Evolutionary conservation across 2,329 filamentous ascomycete species (phyloP), one percentile per base, ranked within the genome.

Genomic region (Achaetomium macrosporum): DNA sequence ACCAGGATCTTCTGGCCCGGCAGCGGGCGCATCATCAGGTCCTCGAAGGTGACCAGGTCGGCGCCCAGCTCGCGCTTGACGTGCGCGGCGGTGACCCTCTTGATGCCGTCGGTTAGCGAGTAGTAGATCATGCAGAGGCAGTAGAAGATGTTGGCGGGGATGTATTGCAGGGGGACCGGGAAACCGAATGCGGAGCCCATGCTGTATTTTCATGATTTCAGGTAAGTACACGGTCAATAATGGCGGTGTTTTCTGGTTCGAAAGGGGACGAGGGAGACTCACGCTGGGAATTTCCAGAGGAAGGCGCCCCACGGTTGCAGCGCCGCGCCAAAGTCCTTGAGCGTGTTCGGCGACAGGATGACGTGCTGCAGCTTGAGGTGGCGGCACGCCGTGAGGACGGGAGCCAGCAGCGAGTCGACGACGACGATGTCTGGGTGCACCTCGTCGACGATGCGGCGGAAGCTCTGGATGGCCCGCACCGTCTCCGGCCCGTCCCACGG

Each of bases 161-260:
- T 65, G 1, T 70, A 59, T 42, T 66, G 64, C 66, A 64, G 72
- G 1, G 76, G 75, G 0, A 79, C 64, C 3, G 76, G 76, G 50
- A 71, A 78, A 0, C 68, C 59, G 30, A 71, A 73, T 5, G 68
- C 73, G 0, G 76, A 75, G 13, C 70, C 71, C 0, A 71, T 66
- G 12, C 74, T 76, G 16, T 7, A 25, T 25, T 25, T 25, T 7
- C n/a, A n/a, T n/a, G n/a, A n/a, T n/a, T 25, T 25, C 7, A 25
- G 4, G 25, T 25, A 25, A 25, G 25, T 25, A 25, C 25, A n/a
- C n/a, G n/a, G n/a, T n/a, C n/a, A n/a, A n/a, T n/a, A n/a, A n/a
- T n/a, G n/a, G n/a, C n/a, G n/a, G n/a, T n/a, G n/a, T n/a, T n/a
- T n/a, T n/a, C n/a, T n/a, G n/a, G n/a, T n/a, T n/a, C n/a, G n/a